These are phyloP conservation scores for Mycena metata DNA, from an alignment of 768 basidiomycete genomes.

Conservation along the genomic window DNA sequence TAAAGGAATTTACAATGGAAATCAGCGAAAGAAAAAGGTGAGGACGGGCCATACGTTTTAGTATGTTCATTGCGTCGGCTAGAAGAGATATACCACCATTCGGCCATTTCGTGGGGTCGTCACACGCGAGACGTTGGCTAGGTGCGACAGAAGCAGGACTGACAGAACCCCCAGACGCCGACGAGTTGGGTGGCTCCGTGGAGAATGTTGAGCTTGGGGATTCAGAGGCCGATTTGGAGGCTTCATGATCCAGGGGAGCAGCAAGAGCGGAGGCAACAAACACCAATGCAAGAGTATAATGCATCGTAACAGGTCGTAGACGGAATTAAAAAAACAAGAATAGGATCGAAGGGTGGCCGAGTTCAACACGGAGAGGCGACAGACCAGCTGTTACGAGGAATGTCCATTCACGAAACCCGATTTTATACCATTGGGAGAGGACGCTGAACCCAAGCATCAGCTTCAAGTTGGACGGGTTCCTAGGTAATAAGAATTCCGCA, in stretches of 20 bases:
- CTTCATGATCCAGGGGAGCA: neutral
- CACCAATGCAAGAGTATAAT: neutral
- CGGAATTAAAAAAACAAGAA: neutral
- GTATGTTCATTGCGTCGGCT: neutral
- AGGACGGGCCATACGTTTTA: neutral
- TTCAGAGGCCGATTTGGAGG: too few relatives aligned
- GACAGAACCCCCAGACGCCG: neutral
- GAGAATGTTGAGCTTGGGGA: neutral
- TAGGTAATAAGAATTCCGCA: neutral
- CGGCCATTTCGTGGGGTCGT: neutral
- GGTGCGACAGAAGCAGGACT: neutral
- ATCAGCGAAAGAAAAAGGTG: neutral
- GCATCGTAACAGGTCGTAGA: neutral
- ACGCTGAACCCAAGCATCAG: too few relatives aligned
- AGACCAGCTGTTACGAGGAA: conserved; percentile 6
- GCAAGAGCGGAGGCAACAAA: neutral
- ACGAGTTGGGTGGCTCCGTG: neutral
- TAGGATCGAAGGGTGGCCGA: too few relatives aligned
- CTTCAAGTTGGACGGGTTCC: neutral
- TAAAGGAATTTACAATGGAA: neutral
- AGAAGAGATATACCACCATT: neutral
- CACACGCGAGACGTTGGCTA: neutral
- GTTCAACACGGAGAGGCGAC: conserved; percentile 4
- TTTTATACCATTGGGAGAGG: neutral
- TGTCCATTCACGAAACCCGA: neutral